A percentile compares a stretch with the other conserved stretches of the same genome.
These are phyloP conservation scores for Colletotrichum chrysophilum DNA, from an alignment of 2,329 filamentous ascomycete genomes.

Conservation along the genomic window DNA sequence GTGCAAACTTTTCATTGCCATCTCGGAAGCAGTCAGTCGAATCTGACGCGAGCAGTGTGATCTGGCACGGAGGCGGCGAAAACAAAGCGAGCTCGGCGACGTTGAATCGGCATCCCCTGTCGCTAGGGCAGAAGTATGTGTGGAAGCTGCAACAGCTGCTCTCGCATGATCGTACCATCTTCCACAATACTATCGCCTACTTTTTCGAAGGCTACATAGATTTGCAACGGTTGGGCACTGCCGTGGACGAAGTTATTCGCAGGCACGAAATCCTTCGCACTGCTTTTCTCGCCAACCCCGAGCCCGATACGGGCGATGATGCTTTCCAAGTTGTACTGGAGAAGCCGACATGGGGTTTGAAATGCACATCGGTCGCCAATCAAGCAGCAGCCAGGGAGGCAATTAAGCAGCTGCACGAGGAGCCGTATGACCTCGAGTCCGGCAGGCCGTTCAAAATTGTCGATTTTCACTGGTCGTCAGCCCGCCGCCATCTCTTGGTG, in stretches of 20 bases:
- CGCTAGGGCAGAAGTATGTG: not conserved
- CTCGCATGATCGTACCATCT: constrained; percentile 37
- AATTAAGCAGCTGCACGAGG: not conserved
- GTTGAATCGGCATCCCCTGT: not conserved
- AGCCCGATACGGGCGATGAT: not conserved
- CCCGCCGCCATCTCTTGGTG: not conserved
- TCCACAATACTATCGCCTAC: constrained; percentile 24
- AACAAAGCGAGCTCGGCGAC: not conserved
- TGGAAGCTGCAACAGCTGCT: not conserved
- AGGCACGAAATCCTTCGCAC: not conserved
- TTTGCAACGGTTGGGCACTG: constrained; percentile 34
- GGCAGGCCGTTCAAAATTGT: not conserved
- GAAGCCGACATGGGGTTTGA: not conserved
- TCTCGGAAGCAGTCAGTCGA: not conserved
- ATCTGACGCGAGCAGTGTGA: not conserved
- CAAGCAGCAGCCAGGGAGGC: not conserved
- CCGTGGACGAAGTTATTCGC: constrained; percentile 27
- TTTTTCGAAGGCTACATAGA: constrained; percentile 34
- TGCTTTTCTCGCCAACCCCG: not conserved
- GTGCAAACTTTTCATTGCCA: not conserved
- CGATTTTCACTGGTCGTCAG: not conserved
- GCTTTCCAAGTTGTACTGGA: not conserved
- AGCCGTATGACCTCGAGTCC: not conserved
- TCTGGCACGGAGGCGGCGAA: not conserved
- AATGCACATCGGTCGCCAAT: not conserved